Conservation (phyloP, 352 stramenopile genomes). For the Globisporangium irregulare region DNA sequence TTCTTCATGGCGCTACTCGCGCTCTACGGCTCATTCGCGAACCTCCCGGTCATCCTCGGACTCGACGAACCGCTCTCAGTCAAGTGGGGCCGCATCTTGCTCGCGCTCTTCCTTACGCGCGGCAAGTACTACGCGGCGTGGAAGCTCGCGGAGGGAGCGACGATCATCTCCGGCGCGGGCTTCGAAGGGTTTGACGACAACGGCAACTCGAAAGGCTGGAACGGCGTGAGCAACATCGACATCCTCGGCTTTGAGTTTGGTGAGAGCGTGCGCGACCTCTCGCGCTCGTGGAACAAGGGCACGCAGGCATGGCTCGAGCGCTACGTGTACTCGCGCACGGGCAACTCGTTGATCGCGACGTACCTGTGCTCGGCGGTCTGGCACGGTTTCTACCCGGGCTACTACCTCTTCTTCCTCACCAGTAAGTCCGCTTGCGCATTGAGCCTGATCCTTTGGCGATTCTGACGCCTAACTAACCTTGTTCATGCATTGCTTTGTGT, state of each 20-base stretch:
- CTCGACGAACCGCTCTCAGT: slow-evolving; percentile 60
- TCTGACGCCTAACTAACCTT: neutral
- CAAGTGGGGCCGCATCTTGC: slow-evolving; percentile 76
- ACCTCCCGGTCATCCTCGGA: slow-evolving; percentile 38
- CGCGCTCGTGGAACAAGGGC: slow-evolving; percentile 96
- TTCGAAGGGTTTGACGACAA: slow-evolving; percentile 94
- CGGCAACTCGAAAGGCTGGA: slow-evolving; percentile 87
- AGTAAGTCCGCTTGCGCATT: slow-evolving; percentile 22
- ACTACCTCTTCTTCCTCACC: slow-evolving; percentile 95
- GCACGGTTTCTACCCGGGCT: slow-evolving; percentile 99
- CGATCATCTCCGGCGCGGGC: slow-evolving; percentile 77
- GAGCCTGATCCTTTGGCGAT: neutral
- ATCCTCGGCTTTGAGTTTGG: slow-evolving; percentile 94
- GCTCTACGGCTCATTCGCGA: slow-evolving; percentile 40
- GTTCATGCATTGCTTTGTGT: neutral
- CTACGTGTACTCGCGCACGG: slow-evolving; percentile 97
- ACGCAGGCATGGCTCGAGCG: slow-evolving; percentile 95
- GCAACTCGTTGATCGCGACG: slow-evolving; percentile 90
- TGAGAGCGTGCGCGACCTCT: slow-evolving; percentile 86
- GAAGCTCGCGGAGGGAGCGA: slow-evolving; percentile 87
- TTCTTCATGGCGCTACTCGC: slow-evolving; percentile 52
- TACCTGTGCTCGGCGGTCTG: slow-evolving; percentile 96
- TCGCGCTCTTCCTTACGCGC: slow-evolving; percentile 87
- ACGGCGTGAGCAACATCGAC: slow-evolving; percentile 94
- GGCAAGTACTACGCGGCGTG: slow-evolving; percentile 97